Evolutionary conservation across 2,329 filamentous ascomycete species (phyloP), one percentile per base, ranked within the genome.

Genomic region (Pestalotiopsis sp.): DNA sequence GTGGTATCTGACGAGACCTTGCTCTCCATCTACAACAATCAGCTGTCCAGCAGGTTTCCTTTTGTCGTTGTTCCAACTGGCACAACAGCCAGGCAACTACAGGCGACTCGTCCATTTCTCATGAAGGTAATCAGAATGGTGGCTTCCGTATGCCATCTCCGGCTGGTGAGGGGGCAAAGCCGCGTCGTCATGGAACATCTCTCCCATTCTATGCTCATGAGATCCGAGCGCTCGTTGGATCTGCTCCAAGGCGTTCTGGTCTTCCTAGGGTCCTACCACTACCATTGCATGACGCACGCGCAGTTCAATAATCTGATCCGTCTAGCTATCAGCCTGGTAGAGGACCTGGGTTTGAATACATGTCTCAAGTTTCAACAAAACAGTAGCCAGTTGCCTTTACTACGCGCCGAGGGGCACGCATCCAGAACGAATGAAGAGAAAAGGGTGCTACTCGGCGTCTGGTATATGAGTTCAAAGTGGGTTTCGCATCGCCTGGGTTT

Each of bases 181-280:
- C 59, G 59, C 27, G 59, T 27, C 36, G 17, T 62, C 27, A 62
- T 62, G 59, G 25, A 62, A 39, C 31, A 62, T 62, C 2, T 62
- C 17, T 62, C 59, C 36, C 25, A 62, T 23, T n/a, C 59, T 25
- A 62, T 62, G 11, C 59, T 62, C n/a, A 36, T 62, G 59, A 62
- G 59, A 62, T 62, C 59, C 0, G 87, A 90, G 78, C 83, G 86
- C 68, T 88, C 81, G 14, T 68, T 90, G 31, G 87, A 90, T 71
- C 72, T 90, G 14, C 74, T 90, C 1, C 85, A 88, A 70, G 87
- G 87, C 3, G 75, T 90, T 25, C 77, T 90, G 38, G 82, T 90
- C 25, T 36, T 62, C 59, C 27, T 62, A 62, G 59, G 59, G n/a
- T 62, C 25, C 9, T 62, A 62, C 31, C 59, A 62, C 36, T 62